Evolutionary conservation across 2,329 filamentous ascomycete species (phyloP), one percentile per base, ranked within the genome.

Genomic region (Arthrobotrys sinensis): DNA sequence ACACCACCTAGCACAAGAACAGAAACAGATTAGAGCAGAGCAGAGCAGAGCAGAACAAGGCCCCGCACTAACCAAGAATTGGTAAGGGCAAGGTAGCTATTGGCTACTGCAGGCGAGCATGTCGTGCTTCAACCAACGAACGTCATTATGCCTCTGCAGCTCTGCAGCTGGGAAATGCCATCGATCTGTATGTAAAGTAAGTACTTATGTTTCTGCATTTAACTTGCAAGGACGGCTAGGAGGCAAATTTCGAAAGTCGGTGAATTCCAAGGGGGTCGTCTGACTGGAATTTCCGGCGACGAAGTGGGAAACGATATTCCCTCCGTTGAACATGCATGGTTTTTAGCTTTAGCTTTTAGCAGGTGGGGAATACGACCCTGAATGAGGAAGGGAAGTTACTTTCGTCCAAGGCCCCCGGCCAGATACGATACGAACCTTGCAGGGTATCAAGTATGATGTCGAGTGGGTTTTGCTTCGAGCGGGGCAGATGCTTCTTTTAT

Each of bases 41-140:
- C 45, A 57, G 12, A 21, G 24, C 50, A 57, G n/a, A 19, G 16
- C 16, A 48, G 45, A 48, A 24, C 45, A 57, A 32, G 53, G 32
- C 53, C 55, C 55, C 55, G 55, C 55, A 60, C 55, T 60, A 60
- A 60, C 55, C 55, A 60, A 28, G 55, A 60, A 43, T 34, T 10
- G 36, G 11, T 43, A 28, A 43, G 16, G 55, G 16, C 36, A 28
- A 1, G 19, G 36, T 43, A 16, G 19, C 55, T 60, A 60, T 60
- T 60, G 55, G 55, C 55, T 60, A 28, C 34, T 60, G 55, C 55
- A 60, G 36, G 36, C 55, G 55, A 28, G 19, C 55, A 40, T 43
- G 52, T 57, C 34, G 50, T 36, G 50, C 50, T 53, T 53, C 43
- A 45, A 12, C 45, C 45, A 12, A 48, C 16, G 55, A 34, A 60